Base-by-base conservation (phyloP, 2,329 filamentous ascomycete genomes). In the Pestalotiopsis sp. region DNA sequence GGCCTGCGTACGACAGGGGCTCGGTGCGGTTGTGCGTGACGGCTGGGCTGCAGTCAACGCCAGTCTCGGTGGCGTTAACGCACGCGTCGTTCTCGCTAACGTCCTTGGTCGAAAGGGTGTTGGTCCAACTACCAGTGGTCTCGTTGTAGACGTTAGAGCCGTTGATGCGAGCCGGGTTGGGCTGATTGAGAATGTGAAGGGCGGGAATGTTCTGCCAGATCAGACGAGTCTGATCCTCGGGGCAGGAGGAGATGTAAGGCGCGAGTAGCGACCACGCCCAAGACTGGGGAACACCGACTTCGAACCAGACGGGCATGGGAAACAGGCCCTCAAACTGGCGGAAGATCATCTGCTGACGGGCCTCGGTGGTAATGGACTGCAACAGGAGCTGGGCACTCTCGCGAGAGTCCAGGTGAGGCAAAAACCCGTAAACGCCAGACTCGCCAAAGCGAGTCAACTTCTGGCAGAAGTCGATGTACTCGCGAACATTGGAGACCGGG, bases 171-270 rank as follows among this genome's bases (percentile, higher is more conserved):
- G 89, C 89, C 25, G 91, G 86, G 79, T 95, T 95, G 2, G 93
- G 90, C 77, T 95, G 91, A 81, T 95, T 95, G 38, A 92, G 82
- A 64, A 96, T 84, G 73, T 86, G 84, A 17, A 96, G 82, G 0
- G 87, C 85, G 0, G 93, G 93, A 82, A 93, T 95, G 83, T 97
- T 97, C 78, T 95, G 92, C 93, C 93, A 97, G 27, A 90, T 86
- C 38, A 97, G 83, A 6, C 92, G 89, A 1, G 92, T 95, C 73
- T 91, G 90, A 77, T 91, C 89, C 58, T 81, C 82, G 0, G 93
- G 93, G 78, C 93, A 97, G 4, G 86, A 91, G 45, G 88, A 90
- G 78, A 97, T 95, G 80, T 94, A 94, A 0, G 93, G 93, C 0
- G 93, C 93, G 4, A 96, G 84, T 25, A 93, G 85, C 0, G 93